Base-by-base conservation (phyloP, 2,329 filamentous ascomycete species). In the Helicocarpus griseus region DNA sequence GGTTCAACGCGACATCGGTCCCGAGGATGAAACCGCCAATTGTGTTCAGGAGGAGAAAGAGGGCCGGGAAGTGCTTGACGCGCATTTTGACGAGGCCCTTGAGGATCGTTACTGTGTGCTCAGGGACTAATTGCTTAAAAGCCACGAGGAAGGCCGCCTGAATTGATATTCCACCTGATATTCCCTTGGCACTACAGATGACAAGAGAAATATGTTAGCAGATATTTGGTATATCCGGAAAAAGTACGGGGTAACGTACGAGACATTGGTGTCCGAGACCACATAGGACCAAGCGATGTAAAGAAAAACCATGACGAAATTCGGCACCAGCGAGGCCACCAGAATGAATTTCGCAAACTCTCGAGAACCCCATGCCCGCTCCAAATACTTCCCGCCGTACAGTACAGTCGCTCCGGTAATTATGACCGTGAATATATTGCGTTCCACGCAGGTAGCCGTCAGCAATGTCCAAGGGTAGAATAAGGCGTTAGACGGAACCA, bases 101-200 rank as follows among this genome's bases (percentile, higher is more conserved):
- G 73, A 95, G 91, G 53, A 98, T 81, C 4, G 91, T 93, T 49
- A 97, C 91, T 9, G 93, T 98, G 69, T 98, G 93, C 56, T 95
- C 90, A 21, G 93, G 93, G 33, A 97, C 86, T 47, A 98, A 87
- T 71, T 98, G 93, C 72, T 95, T 97, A 72, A 97, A 95, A 50
- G 91, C 88, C 61, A 97, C 88, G 55, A 98, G 86, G 73, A 97
- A 97, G 55, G 87, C 85, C 44, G 93, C 89, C 69, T 96, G 91
- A 53, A 96, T 77, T 14, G 90, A 83, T 57, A 95, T 85, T 51
- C 89, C 90, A 60, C 93, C 93, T 60, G 87, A 87, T 64, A 97
- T 87, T 57, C 87, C 85, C 43, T 86, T 89, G 44, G 87, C 71
- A 49, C 86, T 93, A 62, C 66, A 11, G n/a, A 31, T 3, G 13